These are phyloP conservation scores for Volvox africanus DNA, from an alignment of 139 green algal genomes.

Conservation along the genomic window DNA sequence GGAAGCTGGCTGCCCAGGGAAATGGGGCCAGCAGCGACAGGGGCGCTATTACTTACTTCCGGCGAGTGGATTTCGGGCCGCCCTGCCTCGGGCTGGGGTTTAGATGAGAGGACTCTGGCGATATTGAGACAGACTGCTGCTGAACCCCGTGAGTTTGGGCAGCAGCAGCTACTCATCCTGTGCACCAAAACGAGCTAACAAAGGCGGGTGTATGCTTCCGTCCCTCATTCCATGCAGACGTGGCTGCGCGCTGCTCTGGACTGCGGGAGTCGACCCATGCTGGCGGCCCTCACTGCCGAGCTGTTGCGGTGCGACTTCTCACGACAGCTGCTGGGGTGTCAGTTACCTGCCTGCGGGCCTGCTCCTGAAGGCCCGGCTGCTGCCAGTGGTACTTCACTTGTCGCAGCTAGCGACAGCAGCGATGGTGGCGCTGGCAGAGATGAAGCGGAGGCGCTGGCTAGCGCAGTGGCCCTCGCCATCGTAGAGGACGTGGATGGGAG, in stretches of 20 bases:
- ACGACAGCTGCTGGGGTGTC: not conserved
- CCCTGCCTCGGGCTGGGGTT: too few species aligned
- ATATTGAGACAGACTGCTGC: too few species aligned
- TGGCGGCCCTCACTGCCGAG: constrained; percentile 11
- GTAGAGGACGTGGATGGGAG: not conserved
- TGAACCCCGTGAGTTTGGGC: too few species aligned
- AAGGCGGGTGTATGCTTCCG: too few species aligned
- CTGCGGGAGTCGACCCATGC: not conserved
- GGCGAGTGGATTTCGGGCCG: too few species aligned
- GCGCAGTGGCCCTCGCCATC: not conserved
- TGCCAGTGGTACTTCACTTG: not conserved
- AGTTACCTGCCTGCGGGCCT: not conserved
- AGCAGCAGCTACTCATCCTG: too few species aligned
- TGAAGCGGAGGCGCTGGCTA: not conserved
- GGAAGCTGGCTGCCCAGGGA: too few species aligned
- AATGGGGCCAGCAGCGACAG: too few species aligned
- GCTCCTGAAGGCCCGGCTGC: not conserved
- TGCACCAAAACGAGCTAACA: too few species aligned
- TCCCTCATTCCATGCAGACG: not conserved
- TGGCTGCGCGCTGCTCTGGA: constrained; percentile 24
- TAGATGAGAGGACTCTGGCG: too few species aligned
- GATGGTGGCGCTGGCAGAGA: not conserved
- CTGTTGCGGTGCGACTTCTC: not conserved
- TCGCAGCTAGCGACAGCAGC: not conserved
- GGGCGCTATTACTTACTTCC: too few species aligned